phyloP scores from a whole-genome alignment of 1,284 basidiomycete genomes.

The Cutaneotrichosporon cavernicola region DNA sequence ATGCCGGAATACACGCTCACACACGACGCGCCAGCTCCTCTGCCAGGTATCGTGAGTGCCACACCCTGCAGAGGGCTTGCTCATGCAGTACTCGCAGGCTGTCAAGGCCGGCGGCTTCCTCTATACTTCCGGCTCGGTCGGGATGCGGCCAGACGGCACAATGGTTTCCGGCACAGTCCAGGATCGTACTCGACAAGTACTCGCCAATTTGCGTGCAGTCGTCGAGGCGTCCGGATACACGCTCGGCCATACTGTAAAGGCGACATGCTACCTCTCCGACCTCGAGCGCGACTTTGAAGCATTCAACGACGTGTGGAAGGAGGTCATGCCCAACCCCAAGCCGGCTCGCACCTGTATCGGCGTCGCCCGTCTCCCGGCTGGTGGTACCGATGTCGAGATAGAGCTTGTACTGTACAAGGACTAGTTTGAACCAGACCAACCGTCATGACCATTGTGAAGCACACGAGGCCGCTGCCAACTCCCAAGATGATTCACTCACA shows the following conservation, averaged over 20 bases:
- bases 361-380: conserved; percentile 61
- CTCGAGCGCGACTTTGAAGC: conserved; percentile 41
- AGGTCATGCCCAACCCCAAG: conserved; percentile 54
- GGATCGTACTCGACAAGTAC: conserved; percentile 46
- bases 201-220: conserved; percentile 45
- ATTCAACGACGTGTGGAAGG: conserved; percentile 48
- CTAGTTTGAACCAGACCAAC: neutral
- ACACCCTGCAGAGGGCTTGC: too few relatives aligned
- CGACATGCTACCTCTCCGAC: conserved; percentile 48
- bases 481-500: too few relatives aligned
- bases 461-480: too few relatives aligned
- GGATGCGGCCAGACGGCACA: conserved; percentile 44
- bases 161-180: conserved; percentile 47
- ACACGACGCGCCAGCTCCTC: conserved; percentile 42
- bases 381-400: conserved; percentile 64
- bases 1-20: conserved; percentile 41
- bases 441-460: neutral
- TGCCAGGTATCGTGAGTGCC: conserved; percentile 41
- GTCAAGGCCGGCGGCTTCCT: conserved; percentile 45
- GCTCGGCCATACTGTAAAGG: conserved; percentile 44
- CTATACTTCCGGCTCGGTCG: conserved; percentile 46
- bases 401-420: conserved; percentile 61
- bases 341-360: conserved; percentile 68
- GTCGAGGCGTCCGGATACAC: conserved; percentile 39
- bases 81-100: conserved; percentile 50